A percentile compares a stretch with the other conserved stretches of the same genome.
phyloP scores from a whole-genome alignment of 768 basidiomycete species.

The Amanita subjunquillea region DNA sequence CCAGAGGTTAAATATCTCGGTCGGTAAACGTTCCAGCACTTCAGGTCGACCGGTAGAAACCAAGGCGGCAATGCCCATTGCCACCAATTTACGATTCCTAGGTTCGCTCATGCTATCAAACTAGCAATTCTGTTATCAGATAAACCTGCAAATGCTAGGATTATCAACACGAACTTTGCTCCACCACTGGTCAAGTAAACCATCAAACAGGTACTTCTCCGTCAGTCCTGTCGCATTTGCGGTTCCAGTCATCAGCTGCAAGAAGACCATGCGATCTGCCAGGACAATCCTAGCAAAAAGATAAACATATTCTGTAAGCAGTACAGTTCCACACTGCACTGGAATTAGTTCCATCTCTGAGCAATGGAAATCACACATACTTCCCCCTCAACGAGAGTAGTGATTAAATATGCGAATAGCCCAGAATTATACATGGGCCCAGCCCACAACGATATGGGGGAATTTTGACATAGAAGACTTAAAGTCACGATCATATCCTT shows the following conservation, averaged over 20 bases:
- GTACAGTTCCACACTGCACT: constrained; percentile 26
- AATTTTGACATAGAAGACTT: constrained; percentile 49
- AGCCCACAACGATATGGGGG: constrained; percentile 60
- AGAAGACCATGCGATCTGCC: constrained; percentile 55
- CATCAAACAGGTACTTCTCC: constrained; percentile 52
- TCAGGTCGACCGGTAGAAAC: constrained; percentile 67
- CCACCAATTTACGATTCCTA: constrained; percentile 71
- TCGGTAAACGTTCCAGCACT: constrained; percentile 59
- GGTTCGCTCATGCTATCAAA: constrained; percentile 90
- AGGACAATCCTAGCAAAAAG: constrained; percentile 68
- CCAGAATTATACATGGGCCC: constrained; percentile 65
- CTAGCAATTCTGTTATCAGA: constrained; percentile 24
- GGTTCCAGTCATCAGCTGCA: constrained; percentile 58
- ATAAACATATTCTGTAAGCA: constrained; percentile 62
- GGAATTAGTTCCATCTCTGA: constrained; percentile 2
- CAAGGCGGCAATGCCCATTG: constrained; percentile 72
- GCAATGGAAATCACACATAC: constrained; percentile 22
- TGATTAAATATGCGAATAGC: constrained; percentile 55
- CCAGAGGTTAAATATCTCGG: constrained; percentile 82
- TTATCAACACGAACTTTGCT: constrained; percentile 42
- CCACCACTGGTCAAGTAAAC: constrained; percentile 75
- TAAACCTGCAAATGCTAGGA: not conserved
- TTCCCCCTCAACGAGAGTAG: constrained; percentile 55
- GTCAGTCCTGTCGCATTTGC: constrained; percentile 34
- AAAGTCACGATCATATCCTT: constrained; percentile 54